Base-by-base conservation (phyloP, 2,329 filamentous ascomycete species). In the Clathrospora elynae region DNA sequence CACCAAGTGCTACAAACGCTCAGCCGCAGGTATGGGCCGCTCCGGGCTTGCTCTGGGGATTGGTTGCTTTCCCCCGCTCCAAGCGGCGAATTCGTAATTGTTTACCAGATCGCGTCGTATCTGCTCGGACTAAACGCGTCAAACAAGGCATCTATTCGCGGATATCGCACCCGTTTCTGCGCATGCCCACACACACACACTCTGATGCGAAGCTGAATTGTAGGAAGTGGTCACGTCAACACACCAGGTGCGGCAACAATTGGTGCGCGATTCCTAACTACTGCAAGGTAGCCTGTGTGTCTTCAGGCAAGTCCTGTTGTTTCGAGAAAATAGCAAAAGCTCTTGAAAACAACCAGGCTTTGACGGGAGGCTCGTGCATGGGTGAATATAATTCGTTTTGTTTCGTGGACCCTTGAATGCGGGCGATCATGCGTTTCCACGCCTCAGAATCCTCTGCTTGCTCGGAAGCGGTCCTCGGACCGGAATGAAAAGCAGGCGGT, bases 1-100 rank as follows among this genome's bases (percentile, higher is more conserved):
- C 53, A 44, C 44, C 48, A 49, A 48, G 53, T 59, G 51, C 58
- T 60, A 53, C 58, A 61, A 57, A 60, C 62, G 49, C 55, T 59
- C 56, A 61, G 63, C 62, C 59, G 63, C 63, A 55, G 55, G 32
- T 42, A 46, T 46, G 52, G 56, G 45, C 33, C 34, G 50, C 44
- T 36, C 39, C 28, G 25, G 33, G 46, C 30, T 36, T 39, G 44
- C 33, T 23, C 29, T 42, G 53, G 51, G 49, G 46, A 46, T 50
- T 55, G 54, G 57, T 31, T 25, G 28, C 25, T 16, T 13, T 13
- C 24, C 18, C n/a, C 19, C 30, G 22, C 45, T 32, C 33, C 13
- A 24, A 41, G 38, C 25, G 35, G 46, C 34, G 28, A 29, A 31
- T 40, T 45, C 46, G 48, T 46, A 46, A 49, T 36, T 55, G 46